Conservation (phyloP, 768 basidiomycete species). For the Serendipita sp. region DNA sequence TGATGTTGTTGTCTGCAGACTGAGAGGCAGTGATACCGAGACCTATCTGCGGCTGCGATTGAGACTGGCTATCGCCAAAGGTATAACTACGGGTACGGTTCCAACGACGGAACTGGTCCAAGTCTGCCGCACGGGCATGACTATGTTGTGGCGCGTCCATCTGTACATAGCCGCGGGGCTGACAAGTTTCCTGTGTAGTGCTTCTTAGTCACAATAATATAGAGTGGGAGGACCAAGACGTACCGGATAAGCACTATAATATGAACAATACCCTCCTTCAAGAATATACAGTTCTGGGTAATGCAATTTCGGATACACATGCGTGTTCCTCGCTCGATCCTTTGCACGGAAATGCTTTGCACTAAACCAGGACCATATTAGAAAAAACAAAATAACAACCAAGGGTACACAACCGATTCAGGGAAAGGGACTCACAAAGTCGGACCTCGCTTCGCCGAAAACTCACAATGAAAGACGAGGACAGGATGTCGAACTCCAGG, state of each 20-base stretch:
- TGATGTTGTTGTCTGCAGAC: background rate
- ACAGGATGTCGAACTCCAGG: conserved; percentile 36
- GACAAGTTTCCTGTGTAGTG: conserved; percentile 39
- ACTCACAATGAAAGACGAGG: conserved; percentile 95
- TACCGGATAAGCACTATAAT: conserved; percentile 50
- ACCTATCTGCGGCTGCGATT: background rate
- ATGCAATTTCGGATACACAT: conserved; percentile 79
- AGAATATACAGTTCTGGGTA: conserved; percentile 96
- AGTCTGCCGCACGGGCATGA: conserved; percentile 62
- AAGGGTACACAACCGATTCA: too few relatives aligned
- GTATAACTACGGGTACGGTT: conserved; percentile 85
- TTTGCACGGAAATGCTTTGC: conserved; percentile 86
- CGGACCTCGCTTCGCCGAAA: conserved; percentile 86
- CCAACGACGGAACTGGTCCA: conserved; percentile 81
- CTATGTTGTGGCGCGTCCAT: conserved; percentile 92
- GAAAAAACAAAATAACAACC: background rate
- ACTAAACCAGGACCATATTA: conserved; percentile 26
- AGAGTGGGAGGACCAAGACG: conserved; percentile 11
- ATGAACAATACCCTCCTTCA: conserved; percentile 88
- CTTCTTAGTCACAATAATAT: background rate
- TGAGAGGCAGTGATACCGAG: background rate
- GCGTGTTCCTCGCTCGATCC: conserved; percentile 79
- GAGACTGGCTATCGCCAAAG: conserved; percentile 51
- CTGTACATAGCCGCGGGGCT: conserved; percentile 67
- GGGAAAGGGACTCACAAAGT: conserved; percentile 54